Evolutionary conservation across 2,329 filamentous ascomycete species (phyloP).

Genomic region (Paecilomyces niveus): DNA sequence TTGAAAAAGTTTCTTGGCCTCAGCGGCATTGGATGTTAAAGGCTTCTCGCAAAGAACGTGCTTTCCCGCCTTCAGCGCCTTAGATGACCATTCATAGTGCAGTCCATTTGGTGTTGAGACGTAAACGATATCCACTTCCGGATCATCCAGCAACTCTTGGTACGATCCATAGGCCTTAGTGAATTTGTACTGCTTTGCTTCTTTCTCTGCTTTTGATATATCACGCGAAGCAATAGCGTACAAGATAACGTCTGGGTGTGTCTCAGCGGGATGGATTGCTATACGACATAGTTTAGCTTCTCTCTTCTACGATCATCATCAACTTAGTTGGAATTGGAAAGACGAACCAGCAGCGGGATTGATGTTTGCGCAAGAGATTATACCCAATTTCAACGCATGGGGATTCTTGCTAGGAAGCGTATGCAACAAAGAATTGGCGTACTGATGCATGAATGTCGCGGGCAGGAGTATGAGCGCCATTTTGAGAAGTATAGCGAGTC

Average conservation of each 20-base stretch:
- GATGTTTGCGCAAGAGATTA: conserved; percentile 16
- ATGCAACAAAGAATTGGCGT: conserved; percentile 15
- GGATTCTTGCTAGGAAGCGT: conserved; percentile 13
- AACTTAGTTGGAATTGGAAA: neutral
- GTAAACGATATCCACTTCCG: conserved; percentile 21
- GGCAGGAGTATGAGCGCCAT: conserved; percentile 20
- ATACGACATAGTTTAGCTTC: neutral
- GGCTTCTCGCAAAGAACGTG: conserved; percentile 52
- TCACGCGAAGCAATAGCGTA: conserved; percentile 49
- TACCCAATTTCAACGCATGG: conserved; percentile 15
- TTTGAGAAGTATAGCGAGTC: neutral
- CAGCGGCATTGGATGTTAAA: conserved; percentile 36
- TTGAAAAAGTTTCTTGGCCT: conserved; percentile 41
- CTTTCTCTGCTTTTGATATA: conserved; percentile 38
- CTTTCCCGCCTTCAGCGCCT: conserved; percentile 43
- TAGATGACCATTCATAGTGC: conserved; percentile 40
- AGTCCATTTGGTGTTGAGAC: conserved; percentile 20
- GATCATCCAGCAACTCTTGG: conserved; percentile 13
- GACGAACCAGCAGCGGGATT: conserved; percentile 18
- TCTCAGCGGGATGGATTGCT: conserved; percentile 41
- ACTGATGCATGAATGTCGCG: conserved; percentile 16
- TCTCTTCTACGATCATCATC: neutral
- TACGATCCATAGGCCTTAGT: conserved; percentile 30
- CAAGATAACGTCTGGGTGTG: conserved; percentile 49
- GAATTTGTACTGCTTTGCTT: conserved; percentile 46